phyloP scores from a whole-genome alignment of 2,329 filamentous ascomycete species.

The Fusarium sp. region DNA sequence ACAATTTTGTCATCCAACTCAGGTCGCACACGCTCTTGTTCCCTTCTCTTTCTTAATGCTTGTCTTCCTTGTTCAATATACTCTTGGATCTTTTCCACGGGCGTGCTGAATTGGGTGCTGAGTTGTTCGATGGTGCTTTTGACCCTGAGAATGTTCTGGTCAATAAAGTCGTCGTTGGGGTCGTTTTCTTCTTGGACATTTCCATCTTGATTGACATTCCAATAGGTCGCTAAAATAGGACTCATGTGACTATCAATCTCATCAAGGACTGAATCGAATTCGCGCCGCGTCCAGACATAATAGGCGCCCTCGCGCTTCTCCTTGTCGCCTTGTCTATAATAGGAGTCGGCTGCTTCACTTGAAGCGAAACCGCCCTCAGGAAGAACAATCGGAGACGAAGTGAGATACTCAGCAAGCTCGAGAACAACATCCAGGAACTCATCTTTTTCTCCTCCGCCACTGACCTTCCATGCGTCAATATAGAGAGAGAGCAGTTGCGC shows the following conservation, averaged over 20 bases:
- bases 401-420: constrained; percentile 89
- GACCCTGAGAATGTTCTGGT: constrained; percentile 88
- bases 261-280: constrained; percentile 80
- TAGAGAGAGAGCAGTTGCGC: constrained; percentile 86
- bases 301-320: constrained; percentile 93
- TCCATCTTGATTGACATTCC: constrained; percentile 84
- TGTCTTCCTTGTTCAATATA: constrained; percentile 75
- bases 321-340: constrained; percentile 76
- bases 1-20: constrained; percentile 90
- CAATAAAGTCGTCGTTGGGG: constrained; percentile 92
- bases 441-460: constrained; percentile 62
- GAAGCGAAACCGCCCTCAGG: constrained; percentile 82
- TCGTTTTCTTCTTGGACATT: constrained; percentile 88
- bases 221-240: constrained; percentile 83
- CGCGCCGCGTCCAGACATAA: constrained; percentile 92
- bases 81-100: constrained; percentile 74
- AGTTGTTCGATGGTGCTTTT: constrained; percentile 75
- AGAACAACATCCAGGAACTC: constrained; percentile 83
- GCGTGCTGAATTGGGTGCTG: constrained; percentile 78
- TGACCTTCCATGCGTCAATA: constrained; percentile 82
- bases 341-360: constrained; percentile 91
- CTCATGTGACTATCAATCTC: constrained; percentile 66
- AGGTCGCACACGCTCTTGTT: constrained; percentile 80
- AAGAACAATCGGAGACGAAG: constrained; percentile 74
- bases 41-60: constrained; percentile 77